Evolutionary conservation across 2,329 filamentous ascomycete species (phyloP), one percentile per base, ranked within the genome.

Genomic region (Rhinocladiella mackenziei): DNA sequence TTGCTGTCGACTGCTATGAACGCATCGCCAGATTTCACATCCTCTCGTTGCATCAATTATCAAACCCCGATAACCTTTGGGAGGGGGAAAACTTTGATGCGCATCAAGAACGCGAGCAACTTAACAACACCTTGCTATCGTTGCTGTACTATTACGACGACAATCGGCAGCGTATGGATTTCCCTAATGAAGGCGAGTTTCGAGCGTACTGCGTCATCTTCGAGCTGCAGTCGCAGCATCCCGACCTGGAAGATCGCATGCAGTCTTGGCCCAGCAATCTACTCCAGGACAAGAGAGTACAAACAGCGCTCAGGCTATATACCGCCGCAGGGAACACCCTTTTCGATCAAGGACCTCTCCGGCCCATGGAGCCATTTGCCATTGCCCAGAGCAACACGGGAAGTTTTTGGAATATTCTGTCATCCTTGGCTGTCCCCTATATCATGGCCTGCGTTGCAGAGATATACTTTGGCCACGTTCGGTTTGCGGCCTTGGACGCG

Each of bases 371-470:
- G 34, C 65, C 65, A 4, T 75, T 76, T 54, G 63, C 72, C 5
- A 70, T 79, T 41, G 77, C 76, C 5, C 76, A 78, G 50, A 74
- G 74, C 18, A 77, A 81, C 48, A 78, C 75, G 60, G 63, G 70
- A 35, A 66, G 68, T 2, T 82, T 82, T 54, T 83, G 80, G 69
- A 68, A 65, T 7, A 56, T 79, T 13, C 61, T 83, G 30, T 66
- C 68, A 41, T 81, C 78, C 1, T 66, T 67, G 3, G 65, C 69
- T 22, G 71, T 78, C 1, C 77, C 79, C 0, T 83, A 81, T 55
- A 63, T 82, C 5, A 77, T 80, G 73, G 78, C 74, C 5, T 83
- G 80, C 60, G 76, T 80, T 17, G 76, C 78, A 1, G 80, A 83
- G 55, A 74, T 80, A 8, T 76, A 76, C 50, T 83, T 83, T 62